Evolutionary conservation across 1,284 basidiomycete genomes (phyloP).

Genomic region (Rhodotorula sp.): DNA sequence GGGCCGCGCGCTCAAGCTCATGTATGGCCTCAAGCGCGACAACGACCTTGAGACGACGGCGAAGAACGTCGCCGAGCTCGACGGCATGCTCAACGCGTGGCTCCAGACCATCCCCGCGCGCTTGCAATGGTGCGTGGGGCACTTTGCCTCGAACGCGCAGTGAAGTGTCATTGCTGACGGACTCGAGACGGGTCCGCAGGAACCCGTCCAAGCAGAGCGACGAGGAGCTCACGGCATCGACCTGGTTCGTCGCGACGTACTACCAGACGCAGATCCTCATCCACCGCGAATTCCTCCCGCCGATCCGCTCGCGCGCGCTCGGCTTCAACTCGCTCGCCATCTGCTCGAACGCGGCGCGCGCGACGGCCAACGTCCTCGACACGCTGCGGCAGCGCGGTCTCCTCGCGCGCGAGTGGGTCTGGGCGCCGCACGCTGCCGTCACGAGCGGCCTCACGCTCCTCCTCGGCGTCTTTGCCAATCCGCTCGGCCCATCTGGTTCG

Average conservation of each 20-base stretch:
- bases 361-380: constrained; percentile 37
- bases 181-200: constrained; percentile 8
- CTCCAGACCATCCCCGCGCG: constrained; percentile 26
- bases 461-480: constrained; percentile 68
- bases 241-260: constrained; percentile 16
- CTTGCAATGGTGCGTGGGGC: constrained; percentile 20
- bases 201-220: constrained; percentile 21
- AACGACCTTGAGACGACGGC: constrained; percentile 2
- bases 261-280: constrained; percentile 21
- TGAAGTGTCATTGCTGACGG: neutral
- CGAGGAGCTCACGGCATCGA: neutral
- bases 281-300: constrained; percentile 41
- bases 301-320: constrained; percentile 35
- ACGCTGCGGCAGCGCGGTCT: constrained; percentile 12
- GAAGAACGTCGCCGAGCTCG: constrained; percentile 23
- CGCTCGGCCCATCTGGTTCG: constrained; percentile 55
- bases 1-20: neutral
- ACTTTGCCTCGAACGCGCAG: neutral
- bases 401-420: constrained; percentile 16
- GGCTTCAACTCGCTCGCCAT: constrained; percentile 47
- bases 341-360: constrained; percentile 42
- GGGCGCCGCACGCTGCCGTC: constrained; percentile 46
- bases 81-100: constrained; percentile 35
- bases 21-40: constrained; percentile 20
- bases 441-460: constrained; percentile 68